Base-by-base conservation (phyloP, 495 filamentous ascomycete genomes). In the Pyrenula massariospora region DNA sequence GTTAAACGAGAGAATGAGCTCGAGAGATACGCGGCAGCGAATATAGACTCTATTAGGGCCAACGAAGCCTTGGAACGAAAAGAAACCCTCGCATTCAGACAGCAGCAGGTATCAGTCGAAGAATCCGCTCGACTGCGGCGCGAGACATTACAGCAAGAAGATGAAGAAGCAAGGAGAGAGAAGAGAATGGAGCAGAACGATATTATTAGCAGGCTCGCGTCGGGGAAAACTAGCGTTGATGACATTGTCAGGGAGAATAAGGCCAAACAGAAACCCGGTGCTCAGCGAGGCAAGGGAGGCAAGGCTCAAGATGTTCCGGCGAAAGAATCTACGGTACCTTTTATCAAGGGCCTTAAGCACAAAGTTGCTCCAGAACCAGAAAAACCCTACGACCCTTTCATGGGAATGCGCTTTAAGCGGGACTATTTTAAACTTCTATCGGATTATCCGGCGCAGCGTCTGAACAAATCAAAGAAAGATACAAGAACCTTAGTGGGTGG, bases 311-410 rank as follows among this genome's bases (percentile, higher is more conserved):
- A 65, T 11, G 57, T 59, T 36, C 65, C 59, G 11, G 65, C 64
- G 21, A 42, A 55, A 0, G 65, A 67, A 19, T 71, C 70, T 36
- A 71, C 73, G 3, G 67, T 72, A 23, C 31, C 31, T 5, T 61
- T 73, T 20, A 89, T 95, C 67, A 84, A 87, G 59, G 91, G 91
- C 2, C 77, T 95, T 55, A 90, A 85, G 67, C 83, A 84, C 63
- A 70, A 78, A 59, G 69, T 75, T 54, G 75, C 73, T 15, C 72
- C 83, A 1, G 77, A 77, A 54, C 77, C 75, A n/a, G 84, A 87
- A 63, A 83, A 85, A 58, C 83, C 87, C 1, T 96, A 93, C 66
- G 91, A 97, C 77, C 86, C 92, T 1, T 93, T 95, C 64, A 89
- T 83, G 3, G 92, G 89, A 0, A 60, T 88, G 55, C 77, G 80